Percentiles rank a stretch among this genome's conserved stretches.
phyloP scores from a whole-genome alignment of 345 rosid species.

The Ceriops zippeliana region DNA sequence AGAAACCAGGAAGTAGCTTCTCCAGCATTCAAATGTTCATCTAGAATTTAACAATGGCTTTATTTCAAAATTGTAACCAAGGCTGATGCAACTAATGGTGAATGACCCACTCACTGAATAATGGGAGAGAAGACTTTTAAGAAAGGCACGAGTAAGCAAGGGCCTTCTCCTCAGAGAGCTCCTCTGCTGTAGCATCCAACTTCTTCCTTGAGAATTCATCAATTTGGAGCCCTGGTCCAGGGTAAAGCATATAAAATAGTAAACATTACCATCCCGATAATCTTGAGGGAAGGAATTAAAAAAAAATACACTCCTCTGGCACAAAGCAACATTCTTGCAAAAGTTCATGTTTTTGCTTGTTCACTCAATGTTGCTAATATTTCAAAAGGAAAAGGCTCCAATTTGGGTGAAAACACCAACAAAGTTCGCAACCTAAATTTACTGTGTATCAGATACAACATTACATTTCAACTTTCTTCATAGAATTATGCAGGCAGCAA shows the following conservation, averaged over 20 bases:
- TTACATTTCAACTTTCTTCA: too few species aligned
- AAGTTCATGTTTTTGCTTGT: too few species aligned
- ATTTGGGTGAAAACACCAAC: too few species aligned
- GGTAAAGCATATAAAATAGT: background rate
- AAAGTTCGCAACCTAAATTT: too few species aligned
- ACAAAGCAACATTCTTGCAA: too few species aligned
- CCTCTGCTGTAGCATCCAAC: conserved; percentile 85
- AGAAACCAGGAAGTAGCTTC: conserved; percentile 9
- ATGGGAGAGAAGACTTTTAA: conserved; percentile 23
- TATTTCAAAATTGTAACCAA: conserved; percentile 35
- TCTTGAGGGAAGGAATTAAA: background rate
- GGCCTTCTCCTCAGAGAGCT: conserved; percentile 88
- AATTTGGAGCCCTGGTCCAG: conserved; percentile 57
- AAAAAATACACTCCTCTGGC: too few species aligned
- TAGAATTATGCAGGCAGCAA: too few species aligned
- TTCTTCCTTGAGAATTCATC: conserved; percentile 95
- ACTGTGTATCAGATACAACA: too few species aligned
- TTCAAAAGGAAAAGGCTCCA: too few species aligned
- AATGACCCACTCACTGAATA: conserved; percentile 1
- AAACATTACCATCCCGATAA: background rate
- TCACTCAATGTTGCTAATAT: too few species aligned
- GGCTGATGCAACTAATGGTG: background rate
- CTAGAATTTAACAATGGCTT: conserved; percentile 14
- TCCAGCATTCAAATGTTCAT: conserved; percentile 12
- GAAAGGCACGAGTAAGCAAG: conserved; percentile 95